Conservation (phyloP, 306 rosid genomes). For the Vicia villosa region DNA sequence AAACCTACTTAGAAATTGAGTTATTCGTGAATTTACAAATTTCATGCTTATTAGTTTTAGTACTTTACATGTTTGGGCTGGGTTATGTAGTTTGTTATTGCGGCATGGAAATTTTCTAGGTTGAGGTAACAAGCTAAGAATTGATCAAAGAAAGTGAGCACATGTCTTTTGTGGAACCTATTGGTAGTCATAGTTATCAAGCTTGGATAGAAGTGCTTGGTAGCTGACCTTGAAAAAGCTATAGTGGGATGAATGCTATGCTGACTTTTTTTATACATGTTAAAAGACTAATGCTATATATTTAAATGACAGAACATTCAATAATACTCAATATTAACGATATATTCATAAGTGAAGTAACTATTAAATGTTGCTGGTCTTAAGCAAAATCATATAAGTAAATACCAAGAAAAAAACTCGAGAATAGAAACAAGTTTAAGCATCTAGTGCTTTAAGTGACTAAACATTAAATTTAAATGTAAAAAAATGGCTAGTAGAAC, state of each 20-base stretch:
- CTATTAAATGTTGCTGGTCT: not conserved
- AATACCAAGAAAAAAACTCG: not conserved
- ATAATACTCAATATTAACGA: not conserved
- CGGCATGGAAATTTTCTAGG: not conserved
- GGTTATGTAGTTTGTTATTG: not conserved
- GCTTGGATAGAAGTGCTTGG: not conserved
- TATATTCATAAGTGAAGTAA: not conserved
- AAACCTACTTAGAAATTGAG: conserved; percentile 24
- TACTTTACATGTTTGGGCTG: conserved; percentile 5
- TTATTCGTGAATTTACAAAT: not conserved
- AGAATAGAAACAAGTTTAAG: not conserved
- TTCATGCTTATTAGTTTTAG: not conserved
- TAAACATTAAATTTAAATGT: not conserved
- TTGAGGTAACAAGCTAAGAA: not conserved
- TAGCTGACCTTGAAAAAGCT: not conserved
- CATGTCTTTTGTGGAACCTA: conserved; percentile 5
- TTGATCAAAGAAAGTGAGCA: conserved; percentile 17
- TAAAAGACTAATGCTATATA: not conserved
- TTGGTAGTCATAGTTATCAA: not conserved
- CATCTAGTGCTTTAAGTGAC: not conserved
- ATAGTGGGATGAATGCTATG: not conserved
- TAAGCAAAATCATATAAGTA: not conserved
- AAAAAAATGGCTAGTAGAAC: not conserved
- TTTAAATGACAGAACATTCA: not conserved
- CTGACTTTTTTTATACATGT: not conserved